These are phyloP conservation scores for Macadamia tetraphylla DNA, from an alignment of 164 flowering plant genomes.

Conservation along the genomic window DNA sequence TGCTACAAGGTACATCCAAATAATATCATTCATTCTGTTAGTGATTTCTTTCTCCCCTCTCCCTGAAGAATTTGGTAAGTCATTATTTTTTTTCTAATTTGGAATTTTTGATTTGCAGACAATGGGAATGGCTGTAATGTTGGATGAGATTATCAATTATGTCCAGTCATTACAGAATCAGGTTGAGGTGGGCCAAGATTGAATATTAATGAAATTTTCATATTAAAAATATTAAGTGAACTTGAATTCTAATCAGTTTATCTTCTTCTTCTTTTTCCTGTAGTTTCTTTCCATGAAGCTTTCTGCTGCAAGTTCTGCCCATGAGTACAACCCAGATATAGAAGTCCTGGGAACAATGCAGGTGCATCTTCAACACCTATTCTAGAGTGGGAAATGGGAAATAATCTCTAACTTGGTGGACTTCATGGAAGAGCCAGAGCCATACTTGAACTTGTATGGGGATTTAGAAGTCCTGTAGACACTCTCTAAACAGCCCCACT, in stretches of 20 bases:
- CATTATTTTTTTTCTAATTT: not conserved
- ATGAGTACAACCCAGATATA: conserved; percentile 46
- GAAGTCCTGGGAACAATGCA: conserved; percentile 31
- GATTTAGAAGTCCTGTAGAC: too few relatives aligned
- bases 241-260: not conserved
- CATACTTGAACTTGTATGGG: too few relatives aligned
- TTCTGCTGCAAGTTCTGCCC: conserved; percentile 52
- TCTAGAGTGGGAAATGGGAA: too few relatives aligned
- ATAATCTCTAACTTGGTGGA: too few relatives aligned
- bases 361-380: conserved; percentile 18
- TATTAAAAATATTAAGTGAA: not conserved
- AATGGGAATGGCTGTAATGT: conserved; percentile 78
- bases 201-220: not conserved
- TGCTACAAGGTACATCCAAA: conserved; percentile 46
- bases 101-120: conserved; percentile 30
- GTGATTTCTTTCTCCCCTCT: not conserved
- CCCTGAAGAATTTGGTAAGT: not conserved
- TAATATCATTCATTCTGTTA: not conserved
- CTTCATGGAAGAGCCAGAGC: too few relatives aligned
- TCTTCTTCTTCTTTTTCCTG: not conserved
- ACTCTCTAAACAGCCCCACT: too few relatives aligned
- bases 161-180: conserved; percentile 57
- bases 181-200: conserved; percentile 41
- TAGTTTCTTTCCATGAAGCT: conserved; percentile 72
- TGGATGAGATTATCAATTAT: conserved; percentile 58